Conservation (phyloP, 164 flowering plant species). For the Santalum album region DNA sequence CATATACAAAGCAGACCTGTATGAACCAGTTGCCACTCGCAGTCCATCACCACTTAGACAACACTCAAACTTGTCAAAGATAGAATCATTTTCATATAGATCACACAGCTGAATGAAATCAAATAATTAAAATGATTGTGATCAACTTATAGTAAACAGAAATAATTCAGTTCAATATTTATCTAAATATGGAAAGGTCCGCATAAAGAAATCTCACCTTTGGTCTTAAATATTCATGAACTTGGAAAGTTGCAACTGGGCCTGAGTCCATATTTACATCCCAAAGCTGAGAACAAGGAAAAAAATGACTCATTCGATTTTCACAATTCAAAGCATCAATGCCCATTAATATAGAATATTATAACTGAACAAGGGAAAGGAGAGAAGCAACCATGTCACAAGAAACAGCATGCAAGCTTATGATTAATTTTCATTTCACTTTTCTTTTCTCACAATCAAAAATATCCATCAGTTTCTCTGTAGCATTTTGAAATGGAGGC, state of each 20-base stretch:
- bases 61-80: conserved; percentile 76
- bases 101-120: conserved; percentile 44
- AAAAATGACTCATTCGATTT: background rate
- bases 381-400: no score
- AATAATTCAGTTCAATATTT: background rate
- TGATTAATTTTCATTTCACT: no score
- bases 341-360: background rate
- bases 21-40: conserved; percentile 71
- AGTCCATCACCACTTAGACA: conserved; percentile 54
- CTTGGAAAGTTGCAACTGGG: conserved; percentile 57
- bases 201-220: conserved; percentile 33
- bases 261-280: conserved; percentile 59
- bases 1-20: conserved; percentile 36
- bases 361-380: background rate
- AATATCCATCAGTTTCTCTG: no score
- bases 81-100: conserved; percentile 56
- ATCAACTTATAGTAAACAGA: background rate
- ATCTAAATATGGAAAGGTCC: background rate
- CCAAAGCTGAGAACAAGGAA: conserved; percentile 52
- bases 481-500: no score
- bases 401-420: no score
- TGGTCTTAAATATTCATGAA: conserved; percentile 69
- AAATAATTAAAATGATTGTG: background rate
- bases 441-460: no score
- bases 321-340: background rate